Percentiles rank a stretch among this genome's conserved stretches.
Conservation (phyloP, 805 yeast species). For the Nakazawaea laoshanensis region DNA sequence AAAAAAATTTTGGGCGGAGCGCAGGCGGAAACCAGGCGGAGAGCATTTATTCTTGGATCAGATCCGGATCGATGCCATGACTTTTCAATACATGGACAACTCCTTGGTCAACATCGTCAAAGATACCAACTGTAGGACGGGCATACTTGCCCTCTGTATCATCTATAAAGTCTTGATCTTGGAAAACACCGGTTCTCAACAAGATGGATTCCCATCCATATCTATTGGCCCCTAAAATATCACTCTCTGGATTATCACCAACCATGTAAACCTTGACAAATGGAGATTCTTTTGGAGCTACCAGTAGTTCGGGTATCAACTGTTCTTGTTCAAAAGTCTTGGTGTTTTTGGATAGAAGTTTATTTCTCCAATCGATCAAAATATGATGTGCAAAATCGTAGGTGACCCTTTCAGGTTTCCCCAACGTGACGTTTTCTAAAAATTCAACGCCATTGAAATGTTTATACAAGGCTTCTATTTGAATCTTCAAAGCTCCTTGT, state of each 20-base stretch:
- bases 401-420: constrained; percentile 74
- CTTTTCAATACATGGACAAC: constrained; percentile 22
- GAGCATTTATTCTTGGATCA: no score
- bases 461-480: constrained; percentile 51
- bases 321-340: constrained; percentile 16
- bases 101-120: constrained; percentile 38
- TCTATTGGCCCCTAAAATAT: constrained; percentile 79
- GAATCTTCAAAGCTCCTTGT: constrained; percentile 76
- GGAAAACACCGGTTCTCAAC: constrained; percentile 83
- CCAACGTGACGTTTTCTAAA: constrained; percentile 53
- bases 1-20: no score
- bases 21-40: no score
- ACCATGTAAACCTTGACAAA: constrained; percentile 78
- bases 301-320: constrained; percentile 35
- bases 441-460: constrained; percentile 39
- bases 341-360: constrained; percentile 16
- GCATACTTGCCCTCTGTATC: constrained; percentile 19
- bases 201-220: constrained; percentile 87
- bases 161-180: constrained; percentile 42
- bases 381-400: constrained; percentile 79
- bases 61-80: constrained; percentile 8
- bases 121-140: constrained; percentile 40
- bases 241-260: constrained; percentile 94
- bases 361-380: constrained; percentile 44
- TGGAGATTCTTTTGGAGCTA: constrained; percentile 30